Evolutionary conservation across 108 stramenopile species (phyloP).

Genomic region (Pseudonitzschia delicatissima): DNA sequence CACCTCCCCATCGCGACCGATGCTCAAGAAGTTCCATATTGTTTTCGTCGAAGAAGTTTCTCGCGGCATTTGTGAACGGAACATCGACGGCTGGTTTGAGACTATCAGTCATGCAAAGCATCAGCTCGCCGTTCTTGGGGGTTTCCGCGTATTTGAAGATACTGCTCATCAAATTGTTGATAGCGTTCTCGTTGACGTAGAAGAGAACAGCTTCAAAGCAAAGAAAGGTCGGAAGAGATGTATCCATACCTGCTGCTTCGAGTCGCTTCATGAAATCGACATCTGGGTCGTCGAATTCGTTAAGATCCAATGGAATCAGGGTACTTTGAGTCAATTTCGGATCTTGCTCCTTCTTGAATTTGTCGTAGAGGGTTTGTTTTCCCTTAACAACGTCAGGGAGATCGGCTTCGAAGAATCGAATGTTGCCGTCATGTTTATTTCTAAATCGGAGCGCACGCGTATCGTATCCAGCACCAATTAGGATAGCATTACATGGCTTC

Average conservation of each 20-base stretch:
- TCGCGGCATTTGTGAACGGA: conserved; percentile 6
- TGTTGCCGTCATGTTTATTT: neutral
- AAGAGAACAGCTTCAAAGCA: conserved; percentile 29
- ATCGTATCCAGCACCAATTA: conserved; percentile 1
- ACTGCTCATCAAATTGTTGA: conserved; percentile 14
- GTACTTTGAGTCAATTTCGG: neutral
- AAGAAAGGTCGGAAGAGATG: neutral
- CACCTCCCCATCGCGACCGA: conserved; percentile 31
- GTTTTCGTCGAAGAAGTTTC: conserved; percentile 13
- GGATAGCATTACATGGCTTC: neutral
- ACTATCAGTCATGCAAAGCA: conserved; percentile 20
- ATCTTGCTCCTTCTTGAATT: neutral
- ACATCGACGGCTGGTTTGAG: conserved; percentile 6
- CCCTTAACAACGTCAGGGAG: neutral
- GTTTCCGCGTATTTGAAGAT: conserved; percentile 10
- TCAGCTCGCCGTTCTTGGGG: conserved; percentile 7
- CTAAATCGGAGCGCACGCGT: neutral
- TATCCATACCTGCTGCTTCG: too few relatives aligned
- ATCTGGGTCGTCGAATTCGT: conserved; percentile 15
- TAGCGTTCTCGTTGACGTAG: conserved; percentile 27
- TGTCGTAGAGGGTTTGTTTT: neutral
- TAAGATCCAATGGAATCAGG: conserved; percentile 19
- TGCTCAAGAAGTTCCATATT: conserved; percentile 18
- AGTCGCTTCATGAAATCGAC: neutral
- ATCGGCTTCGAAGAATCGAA: neutral